Conservation (phyloP, 192 early-diverging fungal species). For the Backusella tarrabulga region DNA sequence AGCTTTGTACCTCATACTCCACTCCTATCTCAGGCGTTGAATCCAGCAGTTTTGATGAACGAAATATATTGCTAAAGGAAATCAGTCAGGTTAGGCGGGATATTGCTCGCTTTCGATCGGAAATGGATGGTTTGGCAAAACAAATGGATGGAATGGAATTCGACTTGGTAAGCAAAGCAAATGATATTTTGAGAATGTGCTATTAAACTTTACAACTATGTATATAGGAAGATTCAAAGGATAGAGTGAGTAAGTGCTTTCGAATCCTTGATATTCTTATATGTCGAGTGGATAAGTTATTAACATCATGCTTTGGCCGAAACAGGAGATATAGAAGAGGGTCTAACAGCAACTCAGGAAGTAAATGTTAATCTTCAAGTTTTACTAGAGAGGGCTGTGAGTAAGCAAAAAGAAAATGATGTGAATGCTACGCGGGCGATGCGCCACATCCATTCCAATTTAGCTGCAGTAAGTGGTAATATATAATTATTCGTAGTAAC, state of each 20-base stretch:
- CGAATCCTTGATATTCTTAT: neutral
- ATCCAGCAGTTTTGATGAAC: slow-evolving; percentile 18
- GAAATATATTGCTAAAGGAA: slow-evolving; percentile 9
- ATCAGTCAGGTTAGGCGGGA: slow-evolving; percentile 20
- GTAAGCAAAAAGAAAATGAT: slow-evolving; percentile 24
- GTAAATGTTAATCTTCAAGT: slow-evolving; percentile 35
- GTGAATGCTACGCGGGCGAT: slow-evolving; percentile 24
- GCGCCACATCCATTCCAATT: slow-evolving; percentile 23
- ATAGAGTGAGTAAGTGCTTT: slow-evolving; percentile 21
- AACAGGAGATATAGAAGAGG: slow-evolving; percentile 27
- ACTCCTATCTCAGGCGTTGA: slow-evolving; percentile 25
- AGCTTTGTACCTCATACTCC: slow-evolving; percentile 29
- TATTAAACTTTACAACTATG: neutral
- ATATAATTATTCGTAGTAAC: too few species aligned
- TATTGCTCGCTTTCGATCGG: slow-evolving; percentile 16
- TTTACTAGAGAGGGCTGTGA: slow-evolving; percentile 25
- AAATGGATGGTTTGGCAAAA: slow-evolving; percentile 30
- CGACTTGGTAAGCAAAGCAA: slow-evolving; percentile 17
- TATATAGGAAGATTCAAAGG: slow-evolving; percentile 17
- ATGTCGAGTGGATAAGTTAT: neutral
- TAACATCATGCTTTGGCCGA: neutral
- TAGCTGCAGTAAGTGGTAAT: slow-evolving; percentile 20
- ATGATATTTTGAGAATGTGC: neutral
- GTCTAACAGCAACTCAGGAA: slow-evolving; percentile 27
- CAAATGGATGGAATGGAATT: slow-evolving; percentile 27